Evolutionary conservation across 1,139 yeast genomes (phyloP).

Genomic region (Geotrichum fermentans): DNA sequence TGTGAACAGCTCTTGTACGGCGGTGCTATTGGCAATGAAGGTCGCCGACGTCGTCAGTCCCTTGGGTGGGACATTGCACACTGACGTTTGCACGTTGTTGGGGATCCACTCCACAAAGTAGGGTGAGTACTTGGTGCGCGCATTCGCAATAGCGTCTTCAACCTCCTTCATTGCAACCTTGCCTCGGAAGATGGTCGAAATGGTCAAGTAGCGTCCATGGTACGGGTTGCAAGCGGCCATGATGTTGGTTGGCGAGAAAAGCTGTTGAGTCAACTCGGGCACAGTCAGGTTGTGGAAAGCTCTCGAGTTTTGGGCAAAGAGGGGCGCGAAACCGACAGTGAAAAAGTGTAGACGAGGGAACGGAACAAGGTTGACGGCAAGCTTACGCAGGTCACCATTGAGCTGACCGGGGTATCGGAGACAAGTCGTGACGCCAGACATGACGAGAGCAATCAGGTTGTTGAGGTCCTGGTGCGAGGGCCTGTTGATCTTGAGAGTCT

Average conservation of each 20-base stretch:
- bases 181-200: slow-evolving; percentile 45
- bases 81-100: slow-evolving; percentile 42
- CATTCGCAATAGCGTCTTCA: slow-evolving; percentile 40
- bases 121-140: slow-evolving; percentile 38
- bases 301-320: slow-evolving; percentile 38
- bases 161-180: slow-evolving; percentile 44
- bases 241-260: slow-evolving; percentile 42
- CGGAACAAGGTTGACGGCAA: slow-evolving; percentile 46
- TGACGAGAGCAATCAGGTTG: slow-evolving; percentile 42
- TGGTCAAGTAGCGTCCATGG: slow-evolving; percentile 43
- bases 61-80: slow-evolving; percentile 43
- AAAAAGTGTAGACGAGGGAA: slow-evolving; percentile 46
- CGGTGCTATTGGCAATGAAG: slow-evolving; percentile 44
- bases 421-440: slow-evolving; percentile 46
- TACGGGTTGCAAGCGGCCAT: slow-evolving; percentile 46
- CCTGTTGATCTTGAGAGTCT: slow-evolving; percentile 39
- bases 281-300: slow-evolving; percentile 41
- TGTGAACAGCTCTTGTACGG: slow-evolving; percentile 43
- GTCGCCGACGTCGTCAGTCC: slow-evolving; percentile 42
- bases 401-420: slow-evolving; percentile 46
- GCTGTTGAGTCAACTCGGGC: slow-evolving; percentile 45
- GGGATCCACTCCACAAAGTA: slow-evolving; percentile 44
- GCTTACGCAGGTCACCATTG: slow-evolving; percentile 44
- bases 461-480: slow-evolving; percentile 43
- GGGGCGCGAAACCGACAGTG: slow-evolving; percentile 45